A percentile compares a stretch with the other conserved stretches of the same genome.
Evolutionary conservation across 805 yeast genomes (phyloP).

Genomic region (Ogataea salicorniae): DNA sequence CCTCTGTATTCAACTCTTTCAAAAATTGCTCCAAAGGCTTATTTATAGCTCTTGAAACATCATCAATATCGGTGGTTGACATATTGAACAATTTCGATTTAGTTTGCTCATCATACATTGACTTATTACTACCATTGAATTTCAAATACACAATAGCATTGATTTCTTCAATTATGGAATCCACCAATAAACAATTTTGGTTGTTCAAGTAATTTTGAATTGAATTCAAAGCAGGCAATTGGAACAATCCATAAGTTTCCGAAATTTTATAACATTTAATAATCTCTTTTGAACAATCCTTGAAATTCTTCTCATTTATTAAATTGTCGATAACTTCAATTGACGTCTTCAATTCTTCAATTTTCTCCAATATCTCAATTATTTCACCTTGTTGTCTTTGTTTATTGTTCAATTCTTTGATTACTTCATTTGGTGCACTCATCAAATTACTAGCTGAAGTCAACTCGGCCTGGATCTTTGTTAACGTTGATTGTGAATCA

Average conservation of each 20-base stretch:
- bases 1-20: constrained; percentile 18
- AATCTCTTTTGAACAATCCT: constrained; percentile 36
- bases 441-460: constrained; percentile 15
- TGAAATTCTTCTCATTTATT: constrained; percentile 66
- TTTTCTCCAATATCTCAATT: constrained; percentile 63
- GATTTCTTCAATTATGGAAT: constrained; percentile 71
- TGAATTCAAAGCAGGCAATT: constrained; percentile 47
- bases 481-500: constrained; percentile 47
- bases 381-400: constrained; percentile 60
- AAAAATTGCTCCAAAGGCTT: constrained; percentile 33
- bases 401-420: constrained; percentile 61
- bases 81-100: constrained; percentile 13
- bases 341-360: constrained; percentile 52
- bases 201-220: constrained; percentile 47
- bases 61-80: constrained; percentile 23
- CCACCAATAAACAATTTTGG: constrained; percentile 60
- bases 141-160: constrained; percentile 43
- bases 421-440: constrained; percentile 47
- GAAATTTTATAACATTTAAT: constrained; percentile 39
- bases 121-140: constrained; percentile 20
- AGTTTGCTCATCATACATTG: constrained; percentile 24
- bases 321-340: constrained; percentile 62
- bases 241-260: constrained; percentile 50
- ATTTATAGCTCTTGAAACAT: constrained; percentile 27
- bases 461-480: constrained; percentile 18